phyloP scores from a whole-genome alignment of 2,329 filamentous ascomycete species.

The Fusarium sp. region DNA sequence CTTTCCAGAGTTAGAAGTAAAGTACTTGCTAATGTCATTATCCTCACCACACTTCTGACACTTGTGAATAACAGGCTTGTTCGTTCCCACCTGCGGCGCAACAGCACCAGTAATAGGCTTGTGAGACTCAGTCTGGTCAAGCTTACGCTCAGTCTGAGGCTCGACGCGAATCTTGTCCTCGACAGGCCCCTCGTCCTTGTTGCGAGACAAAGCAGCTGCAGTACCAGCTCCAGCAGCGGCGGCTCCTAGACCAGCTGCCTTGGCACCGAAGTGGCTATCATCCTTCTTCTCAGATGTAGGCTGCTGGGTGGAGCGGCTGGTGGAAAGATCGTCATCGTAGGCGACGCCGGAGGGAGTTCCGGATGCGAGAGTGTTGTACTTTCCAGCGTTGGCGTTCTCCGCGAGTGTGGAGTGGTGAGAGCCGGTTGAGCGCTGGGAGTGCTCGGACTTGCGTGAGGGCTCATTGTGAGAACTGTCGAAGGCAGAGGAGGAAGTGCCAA shows the following conservation, averaged over 20 bases:
- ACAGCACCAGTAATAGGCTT: background rate
- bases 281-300: background rate
- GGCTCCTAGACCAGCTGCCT: background rate
- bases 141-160: background rate
- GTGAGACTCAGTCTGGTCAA: background rate
- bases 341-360: slow-evolving; percentile 31
- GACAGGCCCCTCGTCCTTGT: background rate
- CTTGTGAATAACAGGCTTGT: slow-evolving; percentile 14
- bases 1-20: background rate
- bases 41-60: slow-evolving; percentile 27
- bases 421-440: background rate
- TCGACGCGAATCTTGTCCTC: background rate
- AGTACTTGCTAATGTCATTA: slow-evolving; percentile 22
- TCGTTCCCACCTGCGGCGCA: background rate
- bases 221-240: background rate
- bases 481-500: background rate
- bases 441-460: background rate
- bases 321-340: background rate
- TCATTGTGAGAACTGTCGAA: background rate
- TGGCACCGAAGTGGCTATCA: background rate
- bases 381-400: slow-evolving; percentile 28
- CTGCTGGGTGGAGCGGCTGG: background rate
- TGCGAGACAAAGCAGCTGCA: background rate
- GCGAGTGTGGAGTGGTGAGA: background rate
- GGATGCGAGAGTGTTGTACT: slow-evolving; percentile 36